Conservation (phyloP, 176 grass and related monocot genomes). For the Metroxylon sagu region DNA sequence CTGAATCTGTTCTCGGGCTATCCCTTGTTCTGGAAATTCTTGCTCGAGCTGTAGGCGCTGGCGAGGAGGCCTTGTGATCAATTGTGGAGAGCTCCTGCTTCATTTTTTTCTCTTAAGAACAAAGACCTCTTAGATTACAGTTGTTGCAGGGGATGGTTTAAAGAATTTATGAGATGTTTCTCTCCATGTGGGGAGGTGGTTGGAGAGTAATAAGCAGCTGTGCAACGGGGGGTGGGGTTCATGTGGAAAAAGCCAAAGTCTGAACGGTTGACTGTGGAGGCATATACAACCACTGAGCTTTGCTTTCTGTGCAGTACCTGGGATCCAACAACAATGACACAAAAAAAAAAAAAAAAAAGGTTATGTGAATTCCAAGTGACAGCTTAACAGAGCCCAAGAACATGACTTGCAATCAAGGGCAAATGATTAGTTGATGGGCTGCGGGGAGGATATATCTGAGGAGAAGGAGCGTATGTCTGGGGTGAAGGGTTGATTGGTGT, state of each 20-base stretch:
- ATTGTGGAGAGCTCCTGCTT: constrained; percentile 35
- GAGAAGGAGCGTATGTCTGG: too few relatives aligned
- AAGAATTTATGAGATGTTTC: background rate
- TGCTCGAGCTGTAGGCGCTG: constrained; percentile 5
- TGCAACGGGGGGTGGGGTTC: background rate
- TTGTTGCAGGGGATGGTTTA: background rate
- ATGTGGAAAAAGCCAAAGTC: constrained; percentile 5
- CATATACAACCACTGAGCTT: background rate
- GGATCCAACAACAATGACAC: too few relatives aligned
- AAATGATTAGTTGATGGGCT: too few relatives aligned
- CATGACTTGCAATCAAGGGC: too few relatives aligned
- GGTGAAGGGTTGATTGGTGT: too few relatives aligned
- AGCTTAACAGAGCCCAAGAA: too few relatives aligned
- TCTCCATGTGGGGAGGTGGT: background rate
- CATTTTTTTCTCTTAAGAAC: constrained; percentile 23
- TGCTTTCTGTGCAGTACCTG: background rate
- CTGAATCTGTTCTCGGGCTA: constrained; percentile 19
- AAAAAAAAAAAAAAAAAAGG: background rate
- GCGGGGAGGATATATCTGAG: too few relatives aligned
- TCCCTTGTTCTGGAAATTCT: constrained; percentile 18
- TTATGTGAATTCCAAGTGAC: background rate
- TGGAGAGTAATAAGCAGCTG: background rate
- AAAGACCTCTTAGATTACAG: too few relatives aligned
- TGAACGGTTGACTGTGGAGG: constrained; percentile 1
- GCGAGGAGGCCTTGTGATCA: constrained; percentile 21